Conservation (phyloP, 2,329 filamentous ascomycete genomes). For the Colletotrichum plurivorum region DNA sequence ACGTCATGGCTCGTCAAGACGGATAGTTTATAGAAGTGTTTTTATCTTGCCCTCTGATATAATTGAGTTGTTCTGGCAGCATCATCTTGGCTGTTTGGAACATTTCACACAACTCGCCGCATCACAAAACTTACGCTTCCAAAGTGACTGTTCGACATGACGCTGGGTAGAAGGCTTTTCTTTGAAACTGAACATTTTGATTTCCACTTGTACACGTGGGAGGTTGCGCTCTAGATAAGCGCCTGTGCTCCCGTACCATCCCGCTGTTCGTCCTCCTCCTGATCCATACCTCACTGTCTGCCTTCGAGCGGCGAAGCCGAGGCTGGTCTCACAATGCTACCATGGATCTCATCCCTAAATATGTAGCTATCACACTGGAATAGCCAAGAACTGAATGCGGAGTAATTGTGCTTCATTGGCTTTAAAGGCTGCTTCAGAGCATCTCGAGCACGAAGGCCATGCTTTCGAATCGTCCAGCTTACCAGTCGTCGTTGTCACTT, state of each 20-base stretch:
- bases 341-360: conserved; percentile 10
- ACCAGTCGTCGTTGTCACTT: conserved; percentile 83
- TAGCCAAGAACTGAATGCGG: conserved; percentile 20
- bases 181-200: not conserved
- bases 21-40: conserved; percentile 31
- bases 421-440: not conserved
- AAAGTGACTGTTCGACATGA: not conserved
- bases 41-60: conserved; percentile 17
- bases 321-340: conserved; percentile 1
- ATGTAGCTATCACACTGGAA: conserved; percentile 7
- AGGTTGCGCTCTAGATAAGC: not conserved
- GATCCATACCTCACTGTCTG: no score
- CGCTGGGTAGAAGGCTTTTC: not conserved
- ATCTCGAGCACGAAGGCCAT: not conserved
- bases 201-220: not conserved
- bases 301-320: not conserved
- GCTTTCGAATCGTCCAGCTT: conserved; percentile 33
- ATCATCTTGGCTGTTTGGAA: not conserved
- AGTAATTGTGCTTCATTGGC: not conserved
- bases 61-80: conserved; percentile 22
- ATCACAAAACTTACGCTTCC: not conserved
- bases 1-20: conserved; percentile 65
- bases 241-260: not conserved
- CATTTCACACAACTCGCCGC: not conserved
- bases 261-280: not conserved